Base-by-base conservation (phyloP, 345 rosid species). In the Pugionium dolabratum region DNA sequence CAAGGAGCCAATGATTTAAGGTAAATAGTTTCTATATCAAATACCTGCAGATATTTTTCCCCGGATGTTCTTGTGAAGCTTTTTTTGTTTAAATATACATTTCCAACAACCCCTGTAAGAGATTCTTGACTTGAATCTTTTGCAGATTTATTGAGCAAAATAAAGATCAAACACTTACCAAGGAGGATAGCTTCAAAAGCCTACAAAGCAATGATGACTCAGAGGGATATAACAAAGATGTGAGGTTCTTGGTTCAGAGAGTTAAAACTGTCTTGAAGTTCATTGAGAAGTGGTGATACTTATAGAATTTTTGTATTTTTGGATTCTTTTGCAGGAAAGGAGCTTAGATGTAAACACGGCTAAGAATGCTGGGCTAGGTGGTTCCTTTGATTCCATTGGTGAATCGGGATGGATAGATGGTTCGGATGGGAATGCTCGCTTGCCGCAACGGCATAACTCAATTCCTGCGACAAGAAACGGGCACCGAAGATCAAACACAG, bases 401-500 rank as follows among this genome's bases (percentile, higher is more conserved):
- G 79, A 60, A 45, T 69, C 84, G 0, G 60, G 75, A 41, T 75
- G 79, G 79, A 74, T 76, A 7, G 76, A 57, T 51, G 70, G 57
- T 42, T 41, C 71, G 1, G 74, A 76, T 6, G 81, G 56, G 46
- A 77, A 56, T 51, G 30, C 56, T 9, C 67, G 60, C 18, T 50
- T 75, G 36, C 66, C 75, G 69, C 59, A 67, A 37, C 79, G 80
- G 48, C 83, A 80, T 56, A 79, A 83, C 59, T 81, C 90, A 5
- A 78, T 79, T 63, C 87, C 84, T 52, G 77, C 65, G 7, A 55
- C 55, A 28, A 78, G 59, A 54, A 76, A 73, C 7, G 62, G 73
- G 37, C 95, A 87, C 54, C 67, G 57, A 46, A 83, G 96, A 71
- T 83, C 96, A 63, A 86, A 80, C 75, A 90, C 97, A n/a, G 97